Evolutionary conservation across 2,329 filamentous ascomycete species (phyloP).

Genomic region (Cladorrhinum sp.): DNA sequence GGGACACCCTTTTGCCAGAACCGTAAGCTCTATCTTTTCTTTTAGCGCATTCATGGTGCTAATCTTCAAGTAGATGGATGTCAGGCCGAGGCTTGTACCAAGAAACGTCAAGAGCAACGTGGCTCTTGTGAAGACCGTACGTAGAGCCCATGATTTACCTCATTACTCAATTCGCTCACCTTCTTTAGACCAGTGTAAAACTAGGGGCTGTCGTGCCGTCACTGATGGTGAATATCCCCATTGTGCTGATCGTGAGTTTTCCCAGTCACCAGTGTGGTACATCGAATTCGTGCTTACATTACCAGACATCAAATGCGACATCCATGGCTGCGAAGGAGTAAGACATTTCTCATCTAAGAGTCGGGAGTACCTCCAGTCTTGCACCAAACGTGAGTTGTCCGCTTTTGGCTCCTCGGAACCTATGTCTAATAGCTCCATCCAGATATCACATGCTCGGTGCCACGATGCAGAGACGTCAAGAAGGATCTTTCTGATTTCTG

Average conservation of each 20-base stretch:
- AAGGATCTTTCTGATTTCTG: conserved; percentile 20
- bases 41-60: neutral
- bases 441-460: conserved; percentile 23
- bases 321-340: conserved; percentile 19
- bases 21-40: conserved; percentile 15
- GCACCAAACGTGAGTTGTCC: conserved; percentile 20
- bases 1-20: conserved; percentile 18
- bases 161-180: neutral
- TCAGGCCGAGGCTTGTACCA: conserved; percentile 22
- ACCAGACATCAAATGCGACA: conserved; percentile 25
- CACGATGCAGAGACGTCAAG: conserved; percentile 21
- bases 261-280: too few relatives aligned
- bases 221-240: conserved; percentile 22
- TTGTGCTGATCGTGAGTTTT: conserved; percentile 21
- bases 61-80: conserved; percentile 18
- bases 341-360: conserved; percentile 17
- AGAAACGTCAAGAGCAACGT: conserved; percentile 18
- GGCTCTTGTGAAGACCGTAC: conserved; percentile 25
- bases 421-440: neutral
- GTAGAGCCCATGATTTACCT: neutral
- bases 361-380: conserved; percentile 23
- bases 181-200: conserved; percentile 21
- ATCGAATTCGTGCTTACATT: neutral
- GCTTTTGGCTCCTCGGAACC: neutral
- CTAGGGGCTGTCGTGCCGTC: conserved; percentile 20